A percentile compares a stretch with the other conserved stretches of the same genome.
Conservation (phyloP, 2,329 filamentous ascomycete species). For the Cercospora sesami region DNA sequence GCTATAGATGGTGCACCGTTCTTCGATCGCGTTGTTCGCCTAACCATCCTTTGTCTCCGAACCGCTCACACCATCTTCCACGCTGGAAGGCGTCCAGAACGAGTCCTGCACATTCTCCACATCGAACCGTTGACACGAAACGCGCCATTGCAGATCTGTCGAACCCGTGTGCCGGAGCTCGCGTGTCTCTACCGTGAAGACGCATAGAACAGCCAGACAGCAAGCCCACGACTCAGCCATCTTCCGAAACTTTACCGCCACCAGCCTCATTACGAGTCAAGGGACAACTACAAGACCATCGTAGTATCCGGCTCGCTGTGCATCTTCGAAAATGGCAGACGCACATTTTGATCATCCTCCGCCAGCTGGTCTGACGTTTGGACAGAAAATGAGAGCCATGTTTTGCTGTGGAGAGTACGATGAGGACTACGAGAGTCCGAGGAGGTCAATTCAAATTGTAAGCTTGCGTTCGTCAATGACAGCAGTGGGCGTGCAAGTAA, state of each 20-base stretch:
- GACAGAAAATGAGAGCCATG: conserved; percentile 26
- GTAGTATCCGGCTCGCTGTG: neutral
- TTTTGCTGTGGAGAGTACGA: conserved; percentile 30
- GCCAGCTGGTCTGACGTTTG: conserved; percentile 18
- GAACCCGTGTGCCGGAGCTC: conserved; percentile 15
- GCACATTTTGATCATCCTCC: neutral
- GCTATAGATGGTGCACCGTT: neutral
- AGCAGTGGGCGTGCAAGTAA: neutral
- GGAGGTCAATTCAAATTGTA: conserved; percentile 31
- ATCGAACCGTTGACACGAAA: neutral
- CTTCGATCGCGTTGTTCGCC: neutral
- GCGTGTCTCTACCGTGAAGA: conserved; percentile 15
- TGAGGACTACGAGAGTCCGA: conserved; percentile 28
- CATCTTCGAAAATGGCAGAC: conserved; percentile 7
- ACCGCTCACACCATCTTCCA: neutral
- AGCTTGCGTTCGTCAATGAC: neutral
- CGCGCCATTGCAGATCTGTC: conserved; percentile 8
- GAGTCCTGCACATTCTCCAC: neutral
- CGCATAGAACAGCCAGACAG: neutral
- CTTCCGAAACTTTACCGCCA: conserved; percentile 11
- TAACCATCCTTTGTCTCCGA: neutral
- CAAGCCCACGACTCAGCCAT: conserved; percentile 19
- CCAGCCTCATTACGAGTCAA: conserved; percentile 6
- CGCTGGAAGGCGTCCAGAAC: neutral
- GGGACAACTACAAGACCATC: conserved; percentile 1